These are phyloP conservation scores for Didymella pinodella DNA, from an alignment of 2,329 filamentous ascomycete species.

Conservation along the genomic window DNA sequence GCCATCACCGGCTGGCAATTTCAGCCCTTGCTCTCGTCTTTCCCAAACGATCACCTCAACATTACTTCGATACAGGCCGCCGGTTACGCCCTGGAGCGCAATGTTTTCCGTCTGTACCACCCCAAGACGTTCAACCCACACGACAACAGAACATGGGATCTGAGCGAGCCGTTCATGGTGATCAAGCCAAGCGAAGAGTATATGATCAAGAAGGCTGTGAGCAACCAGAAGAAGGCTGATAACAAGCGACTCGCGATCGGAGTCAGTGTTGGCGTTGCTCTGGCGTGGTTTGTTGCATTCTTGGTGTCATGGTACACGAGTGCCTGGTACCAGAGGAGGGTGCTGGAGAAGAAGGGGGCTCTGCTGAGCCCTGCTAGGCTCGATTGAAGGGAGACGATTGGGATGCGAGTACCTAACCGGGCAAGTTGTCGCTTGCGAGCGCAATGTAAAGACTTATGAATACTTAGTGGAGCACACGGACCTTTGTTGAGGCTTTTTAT, in stretches of 20 bases:
- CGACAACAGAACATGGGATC: conserved; percentile 2
- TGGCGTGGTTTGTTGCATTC: neutral
- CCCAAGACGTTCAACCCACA: conserved; percentile 3
- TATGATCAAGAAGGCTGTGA: neutral
- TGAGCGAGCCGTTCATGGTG: neutral
- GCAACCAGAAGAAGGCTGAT: neutral
- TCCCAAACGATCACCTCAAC: neutral
- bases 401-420: too few species aligned
- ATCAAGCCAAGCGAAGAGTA: neutral
- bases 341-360: neutral
- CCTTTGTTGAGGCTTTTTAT: too few species aligned
- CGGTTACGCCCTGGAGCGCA: conserved; percentile 5
- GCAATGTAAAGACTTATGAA: too few species aligned
- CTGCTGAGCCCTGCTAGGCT: neutral
- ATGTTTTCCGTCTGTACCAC: conserved; percentile 15
- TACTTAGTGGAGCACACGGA: too few species aligned
- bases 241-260: conserved; percentile 1
- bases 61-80: neutral
- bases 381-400: neutral
- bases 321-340: conserved; percentile 4
- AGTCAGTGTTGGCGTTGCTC: neutral
- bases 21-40: neutral
- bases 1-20: neutral
- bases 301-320: conserved; percentile 2
- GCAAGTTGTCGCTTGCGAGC: too few species aligned